A percentile compares a stretch with the other conserved stretches of the same genome.
Conservation (phyloP, 1,284 basidiomycete genomes). For the Cryptococcus depauperatus region DNA sequence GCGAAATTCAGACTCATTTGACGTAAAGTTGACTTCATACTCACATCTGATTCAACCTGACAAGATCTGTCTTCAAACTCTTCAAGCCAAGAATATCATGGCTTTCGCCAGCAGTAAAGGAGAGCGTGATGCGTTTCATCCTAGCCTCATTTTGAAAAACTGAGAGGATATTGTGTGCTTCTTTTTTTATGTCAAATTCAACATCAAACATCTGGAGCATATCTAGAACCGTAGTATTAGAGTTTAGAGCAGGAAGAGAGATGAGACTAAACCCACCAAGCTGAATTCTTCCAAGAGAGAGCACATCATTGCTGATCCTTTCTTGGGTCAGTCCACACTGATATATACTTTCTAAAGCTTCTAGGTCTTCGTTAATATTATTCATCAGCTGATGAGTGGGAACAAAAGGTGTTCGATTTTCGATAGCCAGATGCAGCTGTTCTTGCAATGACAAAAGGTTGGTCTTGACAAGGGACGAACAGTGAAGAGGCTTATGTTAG, state of each 20-base stretch:
- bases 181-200: constrained; percentile 37
- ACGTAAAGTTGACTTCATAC: constrained; percentile 4
- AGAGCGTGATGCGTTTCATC: constrained; percentile 38
- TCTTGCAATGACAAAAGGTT: constrained; percentile 34
- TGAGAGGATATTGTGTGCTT: constrained; percentile 37
- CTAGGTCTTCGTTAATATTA: constrained; percentile 44
- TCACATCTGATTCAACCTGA: constrained; percentile 38
- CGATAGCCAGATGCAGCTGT: constrained; percentile 24
- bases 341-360: constrained; percentile 40
- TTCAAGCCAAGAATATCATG: constrained; percentile 18
- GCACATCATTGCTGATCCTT: constrained; percentile 46
- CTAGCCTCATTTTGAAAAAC: constrained; percentile 46
- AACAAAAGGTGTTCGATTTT: constrained; percentile 19
- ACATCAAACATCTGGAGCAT: constrained; percentile 39
- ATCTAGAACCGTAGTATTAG: constrained; percentile 14
- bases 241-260: background rate
- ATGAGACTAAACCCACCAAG: constrained; percentile 22
- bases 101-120: constrained; percentile 22
- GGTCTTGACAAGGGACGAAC: constrained; percentile 39
- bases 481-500: constrained; percentile 23
- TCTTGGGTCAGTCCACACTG: constrained; percentile 45
- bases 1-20: background rate
- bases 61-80: constrained; percentile 35
- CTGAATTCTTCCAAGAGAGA: constrained; percentile 46
- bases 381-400: constrained; percentile 36